Evolutionary conservation across 1,284 basidiomycete species (phyloP).

Genomic region (Xanthoconium separans): DNA sequence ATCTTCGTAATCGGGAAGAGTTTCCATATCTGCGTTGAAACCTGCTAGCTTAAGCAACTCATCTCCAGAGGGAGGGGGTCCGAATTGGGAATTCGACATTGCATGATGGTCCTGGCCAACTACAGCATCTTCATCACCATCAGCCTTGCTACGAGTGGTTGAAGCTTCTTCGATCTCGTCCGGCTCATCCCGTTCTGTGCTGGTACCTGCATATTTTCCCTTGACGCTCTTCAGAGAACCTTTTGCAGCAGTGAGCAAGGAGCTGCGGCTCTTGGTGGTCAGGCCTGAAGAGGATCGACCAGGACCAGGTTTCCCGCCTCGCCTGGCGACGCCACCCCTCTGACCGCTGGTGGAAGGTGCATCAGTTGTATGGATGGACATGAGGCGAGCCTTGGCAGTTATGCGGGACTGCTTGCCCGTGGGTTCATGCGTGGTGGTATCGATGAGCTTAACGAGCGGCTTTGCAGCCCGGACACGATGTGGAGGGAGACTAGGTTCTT

Average conservation of each 20-base stretch:
- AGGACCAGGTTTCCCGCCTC: constrained; percentile 44
- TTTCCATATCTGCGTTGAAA: constrained; percentile 36
- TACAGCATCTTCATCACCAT: constrained; percentile 20
- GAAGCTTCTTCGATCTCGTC: constrained; percentile 25
- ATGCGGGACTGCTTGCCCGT: constrained; percentile 38
- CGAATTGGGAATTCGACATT: background rate
- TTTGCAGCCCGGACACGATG: constrained; percentile 50
- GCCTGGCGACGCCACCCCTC: constrained; percentile 10
- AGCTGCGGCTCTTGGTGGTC: constrained; percentile 40
- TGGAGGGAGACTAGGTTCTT: constrained; percentile 28
- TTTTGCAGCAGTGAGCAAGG: constrained; percentile 49
- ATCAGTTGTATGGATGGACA: constrained; percentile 17
- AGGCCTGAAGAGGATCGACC: constrained; percentile 44
- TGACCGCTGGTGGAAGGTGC: constrained; percentile 12
- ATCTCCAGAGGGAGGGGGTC: constrained; percentile 36
- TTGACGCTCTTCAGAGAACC: constrained; percentile 48
- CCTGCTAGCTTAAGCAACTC: constrained; percentile 51
- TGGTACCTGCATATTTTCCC: constrained; percentile 30
- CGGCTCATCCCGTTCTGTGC: constrained; percentile 9
- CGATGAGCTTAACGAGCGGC: constrained; percentile 51
- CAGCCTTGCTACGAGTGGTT: background rate
- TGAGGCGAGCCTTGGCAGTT: constrained; percentile 45
- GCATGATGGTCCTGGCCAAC: constrained; percentile 9
- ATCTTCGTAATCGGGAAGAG: constrained; percentile 59
- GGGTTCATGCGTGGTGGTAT: constrained; percentile 33